Conservation (phyloP, 164 flowering plant genomes). For the Protea cynaroides region DNA sequence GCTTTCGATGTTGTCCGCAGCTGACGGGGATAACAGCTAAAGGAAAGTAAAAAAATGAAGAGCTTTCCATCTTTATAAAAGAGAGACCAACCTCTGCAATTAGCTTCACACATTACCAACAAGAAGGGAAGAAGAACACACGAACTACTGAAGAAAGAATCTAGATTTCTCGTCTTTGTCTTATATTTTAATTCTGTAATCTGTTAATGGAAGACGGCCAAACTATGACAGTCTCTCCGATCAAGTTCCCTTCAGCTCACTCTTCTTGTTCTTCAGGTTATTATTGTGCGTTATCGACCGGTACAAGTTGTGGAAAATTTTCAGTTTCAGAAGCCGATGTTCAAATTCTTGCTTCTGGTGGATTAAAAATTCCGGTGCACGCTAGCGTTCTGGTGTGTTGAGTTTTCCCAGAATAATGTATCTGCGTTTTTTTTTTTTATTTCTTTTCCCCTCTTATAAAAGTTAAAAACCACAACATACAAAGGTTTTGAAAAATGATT, state of each 20-base stretch:
- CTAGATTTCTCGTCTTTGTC: neutral
- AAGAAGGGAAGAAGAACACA: no score
- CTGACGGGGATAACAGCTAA: no score
- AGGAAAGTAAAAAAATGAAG: no score
- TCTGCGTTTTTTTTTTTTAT: no score
- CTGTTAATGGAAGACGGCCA: neutral
- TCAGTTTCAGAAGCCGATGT: constrained; percentile 38
- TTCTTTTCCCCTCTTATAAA: no score
- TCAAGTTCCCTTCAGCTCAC: neutral
- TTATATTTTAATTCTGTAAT: no score
- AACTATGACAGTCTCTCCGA: neutral
- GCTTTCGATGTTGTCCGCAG: no score
- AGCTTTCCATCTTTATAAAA: no score
- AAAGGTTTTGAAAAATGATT: no score
- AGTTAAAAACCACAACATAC: no score
- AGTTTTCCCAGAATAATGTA: no score
- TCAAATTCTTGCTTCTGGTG: constrained; percentile 57
- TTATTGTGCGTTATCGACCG: neutral
- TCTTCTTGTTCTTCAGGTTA: neutral
- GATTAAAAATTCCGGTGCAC: constrained; percentile 64
- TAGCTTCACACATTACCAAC: neutral
- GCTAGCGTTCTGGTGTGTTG: constrained; percentile 53
- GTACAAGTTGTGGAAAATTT: neutral
- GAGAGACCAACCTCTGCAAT: no score
- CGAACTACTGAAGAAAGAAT: neutral